These are phyloP conservation scores for Medicago arabica DNA, from an alignment of 306 rosid genomes.

Conservation along the genomic window DNA sequence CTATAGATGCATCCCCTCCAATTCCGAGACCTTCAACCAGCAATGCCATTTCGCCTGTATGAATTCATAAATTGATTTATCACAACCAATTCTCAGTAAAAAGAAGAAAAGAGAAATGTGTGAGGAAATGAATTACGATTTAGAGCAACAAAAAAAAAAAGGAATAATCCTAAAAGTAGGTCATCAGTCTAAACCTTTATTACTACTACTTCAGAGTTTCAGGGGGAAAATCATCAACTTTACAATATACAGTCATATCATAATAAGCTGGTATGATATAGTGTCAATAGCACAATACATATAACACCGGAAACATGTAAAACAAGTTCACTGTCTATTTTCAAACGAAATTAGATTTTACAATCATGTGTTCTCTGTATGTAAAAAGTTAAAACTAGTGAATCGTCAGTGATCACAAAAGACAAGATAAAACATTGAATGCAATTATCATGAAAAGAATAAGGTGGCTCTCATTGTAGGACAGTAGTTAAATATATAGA, in stretches of 20 bases:
- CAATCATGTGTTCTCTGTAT: not conserved
- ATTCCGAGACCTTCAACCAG: slow-evolving; percentile 87
- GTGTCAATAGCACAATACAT: not conserved
- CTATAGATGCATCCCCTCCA: slow-evolving; percentile 77
- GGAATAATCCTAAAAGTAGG: not conserved
- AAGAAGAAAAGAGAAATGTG: not conserved
- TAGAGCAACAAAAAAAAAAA: not conserved
- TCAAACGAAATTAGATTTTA: not conserved
- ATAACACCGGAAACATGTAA: not conserved
- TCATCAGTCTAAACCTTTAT: not conserved
- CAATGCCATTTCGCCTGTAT: slow-evolving; percentile 65
- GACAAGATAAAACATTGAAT: not conserved
- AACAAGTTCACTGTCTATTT: not conserved
- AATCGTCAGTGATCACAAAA: not conserved
- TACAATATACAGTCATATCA: not conserved
- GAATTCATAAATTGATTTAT: slow-evolving; percentile 29
- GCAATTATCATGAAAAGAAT: not conserved
- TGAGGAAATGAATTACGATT: slow-evolving; percentile 6
- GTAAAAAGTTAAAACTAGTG: not conserved
- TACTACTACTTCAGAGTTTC: not conserved
- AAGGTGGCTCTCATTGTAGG: not conserved
- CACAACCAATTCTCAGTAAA: not conserved
- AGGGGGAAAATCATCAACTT: not conserved
- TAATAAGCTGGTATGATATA: not conserved
- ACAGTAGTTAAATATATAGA: not conserved